These are phyloP conservation scores for Dimargaris verticillata DNA, from an alignment of 192 early-diverging fungal genomes.

Conservation along the genomic window DNA sequence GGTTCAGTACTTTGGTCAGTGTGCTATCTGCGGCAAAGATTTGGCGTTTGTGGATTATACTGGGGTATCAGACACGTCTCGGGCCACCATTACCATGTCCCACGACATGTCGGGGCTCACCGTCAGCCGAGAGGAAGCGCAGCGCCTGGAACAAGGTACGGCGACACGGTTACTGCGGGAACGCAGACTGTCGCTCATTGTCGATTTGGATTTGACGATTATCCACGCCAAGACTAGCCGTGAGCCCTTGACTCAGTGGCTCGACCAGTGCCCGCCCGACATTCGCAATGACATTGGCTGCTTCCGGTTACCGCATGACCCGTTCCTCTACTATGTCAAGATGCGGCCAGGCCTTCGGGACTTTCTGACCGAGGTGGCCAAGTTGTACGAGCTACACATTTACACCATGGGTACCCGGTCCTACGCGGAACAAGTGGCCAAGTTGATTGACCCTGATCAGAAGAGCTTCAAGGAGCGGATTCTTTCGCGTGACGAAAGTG, in stretches of 20 bases:
- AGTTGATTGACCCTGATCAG: slow-evolving; percentile 68
- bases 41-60: slow-evolving; percentile 17
- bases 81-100: slow-evolving; percentile 62
- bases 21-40: slow-evolving; percentile 66
- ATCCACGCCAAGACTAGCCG: slow-evolving; percentile 60
- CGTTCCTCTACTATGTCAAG: slow-evolving; percentile 68
- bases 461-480: slow-evolving; percentile 74
- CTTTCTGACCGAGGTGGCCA: slow-evolving; percentile 50
- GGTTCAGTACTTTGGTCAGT: slow-evolving; percentile 59
- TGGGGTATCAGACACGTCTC: slow-evolving; percentile 25
- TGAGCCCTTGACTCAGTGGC: slow-evolving; percentile 20
- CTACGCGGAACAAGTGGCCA: slow-evolving; percentile 80
- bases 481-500: slow-evolving; percentile 82
- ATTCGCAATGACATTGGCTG: slow-evolving; percentile 46
- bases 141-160: slow-evolving; percentile 51
- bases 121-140: slow-evolving; percentile 53
- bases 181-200: slow-evolving; percentile 68
- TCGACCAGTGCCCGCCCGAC: slow-evolving; percentile 12
- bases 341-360: slow-evolving; percentile 63
- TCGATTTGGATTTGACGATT: slow-evolving; percentile 96
- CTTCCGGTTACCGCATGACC: slow-evolving; percentile 55
- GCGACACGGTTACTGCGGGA: slow-evolving; percentile 40
- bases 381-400: slow-evolving; percentile 87
- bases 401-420: slow-evolving; percentile 95
- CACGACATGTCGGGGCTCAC: slow-evolving; percentile 54